phyloP scores from a whole-genome alignment of 2,329 filamentous ascomycete genomes.

The Mycosphaerella sp. region DNA sequence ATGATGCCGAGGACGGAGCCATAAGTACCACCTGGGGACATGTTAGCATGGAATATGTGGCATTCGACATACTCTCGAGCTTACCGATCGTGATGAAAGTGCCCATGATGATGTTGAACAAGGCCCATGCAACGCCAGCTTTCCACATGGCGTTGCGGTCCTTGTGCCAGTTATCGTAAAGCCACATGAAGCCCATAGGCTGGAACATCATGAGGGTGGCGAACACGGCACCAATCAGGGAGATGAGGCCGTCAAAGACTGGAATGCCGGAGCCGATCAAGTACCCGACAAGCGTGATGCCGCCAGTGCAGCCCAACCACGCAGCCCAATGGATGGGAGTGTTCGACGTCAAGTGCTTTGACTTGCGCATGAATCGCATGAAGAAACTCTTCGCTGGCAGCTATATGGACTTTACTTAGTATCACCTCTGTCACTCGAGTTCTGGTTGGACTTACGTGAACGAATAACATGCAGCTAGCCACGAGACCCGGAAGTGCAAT shows the following conservation, averaged over 20 bases:
- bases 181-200: constrained; percentile 39
- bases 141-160: constrained; percentile 14
- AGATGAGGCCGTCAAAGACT: constrained; percentile 26
- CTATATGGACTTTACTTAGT: not conserved
- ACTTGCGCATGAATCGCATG: constrained; percentile 26
- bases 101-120: constrained; percentile 35
- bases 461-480: constrained; percentile 29
- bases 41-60: not conserved
- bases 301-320: constrained; percentile 21
- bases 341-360: constrained; percentile 23
- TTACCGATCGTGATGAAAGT: constrained; percentile 32
- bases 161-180: constrained; percentile 39
- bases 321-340: constrained; percentile 25
- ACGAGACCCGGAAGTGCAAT: constrained; percentile 28
- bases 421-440: not conserved
- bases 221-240: constrained; percentile 25
- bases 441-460: constrained; percentile 16
- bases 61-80: not conserved
- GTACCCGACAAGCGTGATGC: constrained; percentile 23
- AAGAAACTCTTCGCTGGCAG: constrained; percentile 29
- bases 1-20: constrained; percentile 40
- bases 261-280: constrained; percentile 26
- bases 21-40: constrained; percentile 39
- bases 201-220: constrained; percentile 26
- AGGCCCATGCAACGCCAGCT: constrained; percentile 12